phyloP scores from a whole-genome alignment of 306 rosid genomes.

The Corylus heterophylla region DNA sequence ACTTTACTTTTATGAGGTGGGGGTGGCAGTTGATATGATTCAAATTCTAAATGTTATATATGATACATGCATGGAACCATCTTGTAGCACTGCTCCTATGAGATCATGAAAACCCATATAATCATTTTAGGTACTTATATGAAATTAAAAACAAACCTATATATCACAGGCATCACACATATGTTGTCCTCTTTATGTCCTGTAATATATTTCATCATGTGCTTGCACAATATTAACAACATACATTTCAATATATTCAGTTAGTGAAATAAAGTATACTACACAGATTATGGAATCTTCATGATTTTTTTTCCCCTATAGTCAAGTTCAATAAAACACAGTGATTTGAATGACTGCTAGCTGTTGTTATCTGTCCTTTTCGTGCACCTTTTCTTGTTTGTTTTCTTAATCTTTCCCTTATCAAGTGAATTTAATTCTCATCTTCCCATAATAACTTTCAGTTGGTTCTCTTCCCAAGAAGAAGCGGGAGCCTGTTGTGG shows the following conservation, averaged over 20 bases:
- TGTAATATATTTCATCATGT: neutral
- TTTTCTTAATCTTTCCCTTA: neutral
- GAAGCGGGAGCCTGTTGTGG: constrained; percentile 45
- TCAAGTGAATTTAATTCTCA: constrained; percentile 22
- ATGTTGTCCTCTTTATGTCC: neutral
- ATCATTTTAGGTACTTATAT: no score
- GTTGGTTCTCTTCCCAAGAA: constrained; percentile 53
- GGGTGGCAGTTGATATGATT: no score
- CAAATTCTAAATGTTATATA: no score
- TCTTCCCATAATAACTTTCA: constrained; percentile 43
- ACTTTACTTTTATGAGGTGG: no score
- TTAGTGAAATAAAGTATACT: neutral
- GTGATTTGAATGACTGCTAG: neutral
- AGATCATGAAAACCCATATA: no score
- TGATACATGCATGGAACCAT: no score
- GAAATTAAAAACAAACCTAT: neutral
- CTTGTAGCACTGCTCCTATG: no score
- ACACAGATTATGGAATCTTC: neutral
- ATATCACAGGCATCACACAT: neutral
- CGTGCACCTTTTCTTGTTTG: no score
- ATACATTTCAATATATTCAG: neutral
- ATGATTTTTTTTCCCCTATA: neutral
- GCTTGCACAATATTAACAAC: neutral
- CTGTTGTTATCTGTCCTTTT: neutral
- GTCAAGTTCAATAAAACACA: neutral